Evolutionary conservation across 768 basidiomycete genomes (phyloP).

Genomic region (Udeniomyces megalosporus): DNA sequence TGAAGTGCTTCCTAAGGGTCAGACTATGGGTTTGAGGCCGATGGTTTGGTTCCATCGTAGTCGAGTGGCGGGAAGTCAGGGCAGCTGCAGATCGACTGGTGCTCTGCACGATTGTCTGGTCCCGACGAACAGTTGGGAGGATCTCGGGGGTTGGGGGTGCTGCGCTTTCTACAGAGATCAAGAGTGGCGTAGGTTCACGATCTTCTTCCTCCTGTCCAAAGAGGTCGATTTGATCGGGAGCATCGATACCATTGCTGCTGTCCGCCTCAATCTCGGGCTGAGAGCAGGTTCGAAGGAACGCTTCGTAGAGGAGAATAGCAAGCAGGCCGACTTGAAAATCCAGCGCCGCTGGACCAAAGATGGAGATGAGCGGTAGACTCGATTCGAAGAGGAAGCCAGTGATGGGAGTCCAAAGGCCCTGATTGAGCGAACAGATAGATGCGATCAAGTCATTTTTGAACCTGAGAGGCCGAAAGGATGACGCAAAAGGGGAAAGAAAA

Average conservation of each 20-base stretch:
- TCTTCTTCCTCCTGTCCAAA: neutral
- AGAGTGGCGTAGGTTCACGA: no score
- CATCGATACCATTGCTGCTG: no score
- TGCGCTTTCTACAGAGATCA: no score
- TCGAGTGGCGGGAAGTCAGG: neutral
- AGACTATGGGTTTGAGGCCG: neutral
- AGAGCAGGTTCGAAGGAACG: neutral
- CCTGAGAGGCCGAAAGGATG: no score
- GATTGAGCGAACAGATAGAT: no score
- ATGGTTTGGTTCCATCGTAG: neutral
- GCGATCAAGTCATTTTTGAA: no score
- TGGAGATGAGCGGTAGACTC: neutral
- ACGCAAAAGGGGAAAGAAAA: no score
- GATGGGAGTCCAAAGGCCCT: constrained; percentile 2
- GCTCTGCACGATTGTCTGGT: no score
- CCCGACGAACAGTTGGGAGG: no score
- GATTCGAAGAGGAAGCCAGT: constrained; percentile 3
- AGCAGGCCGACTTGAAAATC: neutral
- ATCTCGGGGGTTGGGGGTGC: no score
- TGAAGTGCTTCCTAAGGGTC: neutral
- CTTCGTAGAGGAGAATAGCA: neutral
- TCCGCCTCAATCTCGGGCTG: no score
- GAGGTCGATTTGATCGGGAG: neutral
- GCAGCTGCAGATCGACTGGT: no score
- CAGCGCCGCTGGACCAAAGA: neutral